Base-by-base conservation (phyloP, 2,329 filamentous ascomycete species). In the Herpomyces periplanetae region DNA sequence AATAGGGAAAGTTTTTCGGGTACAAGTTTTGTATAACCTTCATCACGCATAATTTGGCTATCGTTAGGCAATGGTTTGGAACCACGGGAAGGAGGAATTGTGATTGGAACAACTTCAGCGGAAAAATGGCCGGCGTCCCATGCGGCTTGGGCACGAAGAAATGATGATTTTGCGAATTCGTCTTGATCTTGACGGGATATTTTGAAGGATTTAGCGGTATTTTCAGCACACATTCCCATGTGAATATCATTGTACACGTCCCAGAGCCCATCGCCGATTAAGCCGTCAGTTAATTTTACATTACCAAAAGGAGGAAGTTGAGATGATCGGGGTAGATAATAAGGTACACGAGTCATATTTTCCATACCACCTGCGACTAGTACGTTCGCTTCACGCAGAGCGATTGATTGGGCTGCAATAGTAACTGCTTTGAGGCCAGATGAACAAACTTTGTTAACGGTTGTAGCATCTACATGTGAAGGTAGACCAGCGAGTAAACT, bases 381-480 rank as follows among this genome's bases (percentile, higher is more conserved):
- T 0, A 65, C 73, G 31, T 85, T 66, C 8, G 69, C 55, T 5
- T 85, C 49, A 3, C 80, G 75, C 5, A 96, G 52, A 40, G 88
- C 68, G 30, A 91, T 87, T 33, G 85, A 80, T 34, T 87, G 69
- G 1, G 75, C 75, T 1, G 75, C 80, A 17, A 91, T 51, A 10
- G 53, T 58, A 3, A 91, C 71, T 2, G 80, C 65, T 40, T 96
- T 96, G 27, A 96, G 47, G 3, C 80, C 80, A 0, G 73, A 88
- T 3, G 80, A 64, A 44, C 80, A 96, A 24, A 96, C 80, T 43
- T 96, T 96, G 49, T 96, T 96, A 40, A 96, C 61, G 8, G 80
- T 91, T 19, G 63, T 60, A 13, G 73, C 64, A 42, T 96, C 80
- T 22, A 84, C 51, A 4, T 49, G 55, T n/a, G 57, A 45, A 5